Base-by-base conservation (phyloP, 768 basidiomycete genomes). In the Cystobasidium tubakii region DNA sequence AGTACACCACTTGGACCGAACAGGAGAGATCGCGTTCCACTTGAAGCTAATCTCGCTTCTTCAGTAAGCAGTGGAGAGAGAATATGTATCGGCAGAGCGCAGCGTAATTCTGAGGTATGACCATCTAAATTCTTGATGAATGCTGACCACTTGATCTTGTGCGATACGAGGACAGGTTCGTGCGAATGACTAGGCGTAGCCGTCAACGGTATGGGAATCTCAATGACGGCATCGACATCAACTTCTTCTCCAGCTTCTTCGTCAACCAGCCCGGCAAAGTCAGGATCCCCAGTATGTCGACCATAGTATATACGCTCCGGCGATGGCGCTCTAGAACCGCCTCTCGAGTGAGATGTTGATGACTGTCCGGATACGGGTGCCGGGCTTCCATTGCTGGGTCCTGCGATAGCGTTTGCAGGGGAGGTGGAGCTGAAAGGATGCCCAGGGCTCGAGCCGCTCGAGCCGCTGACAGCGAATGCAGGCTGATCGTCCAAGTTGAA, bases 101-200 rank as follows among this genome's bases (percentile, higher is more conserved):
- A 97, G 19, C 93, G 88, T n/a, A 98, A 84, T 81, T 97, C 92
- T 10, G 92, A 94, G 1, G 88, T 88, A 80, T 97, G 95, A 0
- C 93, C 93, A 79, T 97, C 95, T 7, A 85, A 84, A 80, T 97
- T 98, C 74, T 78, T 78, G 75, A 79, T 79, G 76, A 77, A 79
- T 1, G 77, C 77, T n/a, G 76, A 81, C 83, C 84, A 84, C 75
- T 84, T 84, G 77, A 97, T 85, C 76, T 84, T 84, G 82, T 98
- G 91, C 1, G 84, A 84, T 25, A 92, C 84, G 23, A 83, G 82
- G 69, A 94, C 87, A 0, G 93, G 93, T 74, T 77, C 75, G 1
- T 76, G 70, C 0, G 74, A 69, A 66, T 80, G 78, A n/a, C 73
- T 76, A 15, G 80, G 78, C 1, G 76, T 77, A 0, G 81, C 82